These are phyloP conservation scores for Hypomyces rosellus DNA, from an alignment of 2,329 filamentous ascomycete genomes.

Conservation along the genomic window DNA sequence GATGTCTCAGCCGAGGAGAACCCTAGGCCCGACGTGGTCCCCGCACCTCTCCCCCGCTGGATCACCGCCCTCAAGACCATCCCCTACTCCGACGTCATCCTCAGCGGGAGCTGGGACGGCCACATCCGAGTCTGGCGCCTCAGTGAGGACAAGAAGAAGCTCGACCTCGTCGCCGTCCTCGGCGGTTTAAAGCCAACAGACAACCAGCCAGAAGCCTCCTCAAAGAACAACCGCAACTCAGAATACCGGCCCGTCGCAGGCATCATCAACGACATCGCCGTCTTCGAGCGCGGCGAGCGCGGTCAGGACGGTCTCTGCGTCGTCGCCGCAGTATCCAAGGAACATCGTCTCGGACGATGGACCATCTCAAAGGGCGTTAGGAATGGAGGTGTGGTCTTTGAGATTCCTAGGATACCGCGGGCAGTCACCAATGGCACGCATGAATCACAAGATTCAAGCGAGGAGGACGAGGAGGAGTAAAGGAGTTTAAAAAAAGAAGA, in stretches of 20 bases:
- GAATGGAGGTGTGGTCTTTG: slow-evolving; percentile 84
- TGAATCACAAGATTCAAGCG: slow-evolving; percentile 18
- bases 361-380: slow-evolving; percentile 54
- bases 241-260: slow-evolving; percentile 51
- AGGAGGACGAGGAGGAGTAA: neutral
- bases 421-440: slow-evolving; percentile 28
- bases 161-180: slow-evolving; percentile 66
- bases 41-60: slow-evolving; percentile 68
- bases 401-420: slow-evolving; percentile 53
- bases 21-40: slow-evolving; percentile 53
- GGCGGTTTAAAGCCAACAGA: slow-evolving; percentile 29
- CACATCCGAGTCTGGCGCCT: slow-evolving; percentile 80
- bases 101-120: slow-evolving; percentile 91
- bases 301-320: slow-evolving; percentile 74
- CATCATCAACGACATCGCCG: slow-evolving; percentile 79
- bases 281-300: slow-evolving; percentile 77
- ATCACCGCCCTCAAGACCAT: slow-evolving; percentile 84
- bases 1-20: slow-evolving; percentile 67
- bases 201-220: neutral
- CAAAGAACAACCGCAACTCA: neutral
- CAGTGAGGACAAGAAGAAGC: slow-evolving; percentile 70
- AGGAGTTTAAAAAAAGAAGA: too few species aligned
- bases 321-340: slow-evolving; percentile 78
- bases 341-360: slow-evolving; percentile 82
- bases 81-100: slow-evolving; percentile 82